These are phyloP conservation scores for Gossypium davidsonii DNA, from an alignment of 441 rosid species.

Conservation along the genomic window DNA sequence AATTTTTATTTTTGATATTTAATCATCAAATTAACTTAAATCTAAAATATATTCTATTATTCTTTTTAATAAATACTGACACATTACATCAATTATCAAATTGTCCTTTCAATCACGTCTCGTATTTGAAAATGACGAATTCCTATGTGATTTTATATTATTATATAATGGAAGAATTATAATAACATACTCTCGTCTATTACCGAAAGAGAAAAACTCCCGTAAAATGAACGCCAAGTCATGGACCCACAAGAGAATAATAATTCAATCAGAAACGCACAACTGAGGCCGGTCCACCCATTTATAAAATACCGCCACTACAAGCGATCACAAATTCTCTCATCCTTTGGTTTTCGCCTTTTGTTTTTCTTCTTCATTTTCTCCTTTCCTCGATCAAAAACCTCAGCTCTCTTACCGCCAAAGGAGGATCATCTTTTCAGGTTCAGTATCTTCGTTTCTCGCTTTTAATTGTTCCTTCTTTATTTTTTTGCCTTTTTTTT, in stretches of 20 bases:
- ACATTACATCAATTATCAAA: too few relatives aligned
- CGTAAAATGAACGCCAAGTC: slow-evolving; percentile 30
- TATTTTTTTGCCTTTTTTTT: not conserved
- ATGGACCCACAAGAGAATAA: slow-evolving; percentile 24
- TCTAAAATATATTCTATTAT: too few relatives aligned
- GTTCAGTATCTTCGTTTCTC: slow-evolving; percentile 2
- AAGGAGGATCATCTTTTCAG: slow-evolving; percentile 24
- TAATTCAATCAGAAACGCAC: slow-evolving; percentile 15
- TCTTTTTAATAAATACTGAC: too few relatives aligned
- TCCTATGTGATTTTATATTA: too few relatives aligned
- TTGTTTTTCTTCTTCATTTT: not conserved
- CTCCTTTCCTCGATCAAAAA: not conserved
- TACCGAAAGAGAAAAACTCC: not conserved
- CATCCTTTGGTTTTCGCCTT: not conserved
- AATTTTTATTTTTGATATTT: too few relatives aligned
- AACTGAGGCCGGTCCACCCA: slow-evolving; percentile 8
- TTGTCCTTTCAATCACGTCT: too few relatives aligned
- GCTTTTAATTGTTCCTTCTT: not conserved
- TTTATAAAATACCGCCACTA: slow-evolving; percentile 12
- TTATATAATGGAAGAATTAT: too few relatives aligned
- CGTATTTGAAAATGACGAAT: too few relatives aligned
- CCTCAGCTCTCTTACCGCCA: not conserved
- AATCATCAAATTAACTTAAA: too few relatives aligned
- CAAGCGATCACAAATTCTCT: slow-evolving; percentile 9
- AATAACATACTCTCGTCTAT: not conserved